A percentile compares a stretch with the other conserved stretches of the same genome.
Conservation (phyloP, 305 asterid species). For the Fraxinus greggii region DNA sequence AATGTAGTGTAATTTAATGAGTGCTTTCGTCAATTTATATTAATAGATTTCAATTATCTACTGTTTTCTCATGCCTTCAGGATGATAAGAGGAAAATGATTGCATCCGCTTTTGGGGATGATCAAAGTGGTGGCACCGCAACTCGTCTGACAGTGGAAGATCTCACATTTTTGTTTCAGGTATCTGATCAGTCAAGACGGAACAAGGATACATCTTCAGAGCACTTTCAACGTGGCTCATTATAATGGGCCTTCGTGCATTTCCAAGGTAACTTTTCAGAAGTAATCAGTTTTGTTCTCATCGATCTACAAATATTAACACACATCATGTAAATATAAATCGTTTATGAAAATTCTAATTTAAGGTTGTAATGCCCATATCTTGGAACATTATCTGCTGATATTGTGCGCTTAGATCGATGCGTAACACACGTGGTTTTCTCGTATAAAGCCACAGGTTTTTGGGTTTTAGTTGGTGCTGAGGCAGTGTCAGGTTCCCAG, state of each 20-base stretch:
- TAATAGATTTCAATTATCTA: not conserved
- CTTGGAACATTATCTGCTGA: slow-evolving; percentile 18
- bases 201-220: not conserved
- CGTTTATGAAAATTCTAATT: slow-evolving; percentile 22
- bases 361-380: not conserved
- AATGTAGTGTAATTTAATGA: not conserved
- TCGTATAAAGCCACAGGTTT: not conserved
- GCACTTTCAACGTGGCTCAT: not conserved
- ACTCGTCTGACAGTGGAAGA: slow-evolving; percentile 76
- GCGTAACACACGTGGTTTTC: not conserved
- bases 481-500: not conserved
- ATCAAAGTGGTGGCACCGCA: slow-evolving; percentile 62
- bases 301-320: slow-evolving; percentile 15
- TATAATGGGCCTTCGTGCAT: not conserved
- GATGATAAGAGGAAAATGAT: slow-evolving; percentile 97
- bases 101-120: slow-evolving; percentile 98
- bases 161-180: slow-evolving; percentile 67
- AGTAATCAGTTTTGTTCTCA: slow-evolving; percentile 28
- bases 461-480: not conserved
- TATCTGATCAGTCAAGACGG: slow-evolving; percentile 22
- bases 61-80: slow-evolving; percentile 36
- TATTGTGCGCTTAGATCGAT: not conserved
- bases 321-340: slow-evolving; percentile 24
- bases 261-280: not conserved
- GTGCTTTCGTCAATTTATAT: not conserved